Conservation (phyloP, 2,329 filamentous ascomycete species). For the Apiospora marii region DNA sequence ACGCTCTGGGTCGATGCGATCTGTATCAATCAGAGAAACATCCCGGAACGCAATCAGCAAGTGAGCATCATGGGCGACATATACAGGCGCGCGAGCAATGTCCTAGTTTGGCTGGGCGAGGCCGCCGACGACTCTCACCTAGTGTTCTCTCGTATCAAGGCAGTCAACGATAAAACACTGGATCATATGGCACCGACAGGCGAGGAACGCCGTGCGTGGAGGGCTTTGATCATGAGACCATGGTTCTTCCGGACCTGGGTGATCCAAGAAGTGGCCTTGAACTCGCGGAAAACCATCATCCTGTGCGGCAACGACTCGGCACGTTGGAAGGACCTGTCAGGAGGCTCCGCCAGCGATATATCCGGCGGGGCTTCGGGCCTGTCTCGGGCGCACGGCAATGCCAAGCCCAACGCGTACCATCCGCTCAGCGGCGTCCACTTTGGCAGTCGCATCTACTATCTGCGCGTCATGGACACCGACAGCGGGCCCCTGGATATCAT, state of each 20-base stretch:
- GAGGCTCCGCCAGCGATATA: background rate
- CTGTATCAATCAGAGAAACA: constrained; percentile 34
- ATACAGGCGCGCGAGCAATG: constrained; percentile 27
- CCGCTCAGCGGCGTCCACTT: background rate
- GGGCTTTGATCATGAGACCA: background rate
- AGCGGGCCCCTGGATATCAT: background rate
- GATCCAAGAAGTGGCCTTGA: background rate
- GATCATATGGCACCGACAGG: background rate
- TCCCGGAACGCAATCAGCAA: constrained; percentile 30
- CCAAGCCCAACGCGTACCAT: background rate
- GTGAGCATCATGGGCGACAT: constrained; percentile 34
- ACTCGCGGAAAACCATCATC: background rate
- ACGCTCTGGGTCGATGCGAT: constrained; percentile 34
- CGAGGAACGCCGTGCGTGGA: background rate
- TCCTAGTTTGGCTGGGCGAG: constrained; percentile 33
- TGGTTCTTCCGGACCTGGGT: background rate
- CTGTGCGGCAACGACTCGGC: background rate
- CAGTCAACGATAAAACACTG: background rate
- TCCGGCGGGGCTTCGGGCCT: background rate
- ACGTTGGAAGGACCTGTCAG: background rate
- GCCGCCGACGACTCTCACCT: background rate
- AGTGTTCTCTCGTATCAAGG: background rate
- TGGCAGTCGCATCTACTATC: background rate
- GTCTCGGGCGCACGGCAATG: background rate
- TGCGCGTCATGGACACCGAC: background rate